Conservation (phyloP, 1,284 basidiomycete species). For the Veloporphyrellus conicus region DNA sequence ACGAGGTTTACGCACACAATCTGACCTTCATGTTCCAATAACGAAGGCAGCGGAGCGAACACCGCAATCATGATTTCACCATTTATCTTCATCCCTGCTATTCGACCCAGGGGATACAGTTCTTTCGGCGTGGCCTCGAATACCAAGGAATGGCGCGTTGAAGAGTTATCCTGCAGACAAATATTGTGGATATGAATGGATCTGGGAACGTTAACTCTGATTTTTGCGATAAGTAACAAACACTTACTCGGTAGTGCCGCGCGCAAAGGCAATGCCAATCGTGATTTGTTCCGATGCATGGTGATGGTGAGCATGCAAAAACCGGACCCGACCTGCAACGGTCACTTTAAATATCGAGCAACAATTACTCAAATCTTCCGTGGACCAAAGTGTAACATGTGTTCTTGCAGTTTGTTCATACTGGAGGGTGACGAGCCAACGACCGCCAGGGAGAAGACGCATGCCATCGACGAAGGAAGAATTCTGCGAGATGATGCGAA, state of each 20-base stretch:
- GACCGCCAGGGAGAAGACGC: slow-evolving; percentile 25
- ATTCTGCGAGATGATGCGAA: slow-evolving; percentile 29
- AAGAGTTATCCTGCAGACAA: slow-evolving; percentile 4
- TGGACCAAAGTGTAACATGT: slow-evolving; percentile 23
- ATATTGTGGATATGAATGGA: slow-evolving; percentile 22
- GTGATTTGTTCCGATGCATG: slow-evolving; percentile 12
- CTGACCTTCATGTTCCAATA: slow-evolving; percentile 2
- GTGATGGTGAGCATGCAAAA: slow-evolving; percentile 18
- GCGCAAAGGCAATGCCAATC: slow-evolving; percentile 15
- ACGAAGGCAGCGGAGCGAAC: slow-evolving; percentile 7
- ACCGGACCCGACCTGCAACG: slow-evolving; percentile 19
- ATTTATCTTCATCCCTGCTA: slow-evolving; percentile 19
- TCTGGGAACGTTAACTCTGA: slow-evolving; percentile 7
- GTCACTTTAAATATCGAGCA: slow-evolving; percentile 10
- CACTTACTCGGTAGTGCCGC: slow-evolving; percentile 16
- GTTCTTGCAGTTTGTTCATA: slow-evolving; percentile 15
- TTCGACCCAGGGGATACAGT: slow-evolving; percentile 13
- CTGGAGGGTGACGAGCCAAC: slow-evolving; percentile 21
- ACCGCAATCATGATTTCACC: slow-evolving; percentile 16
- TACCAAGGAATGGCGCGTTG: slow-evolving; percentile 9
- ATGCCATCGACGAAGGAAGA: slow-evolving; percentile 23
- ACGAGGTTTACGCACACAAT: slow-evolving; percentile 24
- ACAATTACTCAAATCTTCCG: slow-evolving; percentile 1
- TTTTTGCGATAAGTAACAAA: neutral
- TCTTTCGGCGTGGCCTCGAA: slow-evolving; percentile 22